Evolutionary conservation across 495 filamentous ascomycete genomes (phyloP).

Genomic region (Penicillium crystallinum): DNA sequence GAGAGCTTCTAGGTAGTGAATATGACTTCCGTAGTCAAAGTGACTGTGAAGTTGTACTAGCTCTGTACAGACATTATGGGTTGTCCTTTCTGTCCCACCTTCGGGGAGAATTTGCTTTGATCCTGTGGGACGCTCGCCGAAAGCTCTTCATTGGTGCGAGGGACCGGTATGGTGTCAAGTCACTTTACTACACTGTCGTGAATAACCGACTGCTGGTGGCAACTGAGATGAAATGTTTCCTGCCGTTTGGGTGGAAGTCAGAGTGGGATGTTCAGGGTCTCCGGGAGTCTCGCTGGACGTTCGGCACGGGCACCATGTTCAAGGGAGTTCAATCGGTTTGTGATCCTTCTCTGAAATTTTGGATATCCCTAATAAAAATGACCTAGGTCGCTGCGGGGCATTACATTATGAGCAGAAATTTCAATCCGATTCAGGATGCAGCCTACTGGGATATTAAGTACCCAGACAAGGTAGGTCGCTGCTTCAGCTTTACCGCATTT

Average conservation of each 20-base stretch:
- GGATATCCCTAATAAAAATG: no score
- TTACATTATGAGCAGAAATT: no score
- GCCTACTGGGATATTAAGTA: slow-evolving; percentile 47
- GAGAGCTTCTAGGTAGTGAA: slow-evolving; percentile 22
- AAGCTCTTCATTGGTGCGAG: slow-evolving; percentile 2
- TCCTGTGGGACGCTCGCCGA: slow-evolving; percentile 40
- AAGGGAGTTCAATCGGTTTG: slow-evolving; percentile 25
- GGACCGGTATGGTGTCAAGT: slow-evolving; percentile 42
- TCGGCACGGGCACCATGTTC: slow-evolving; percentile 40
- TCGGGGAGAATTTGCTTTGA: slow-evolving; percentile 47
- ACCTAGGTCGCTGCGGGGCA: no score
- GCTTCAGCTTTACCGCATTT: no score
- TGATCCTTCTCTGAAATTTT: no score
- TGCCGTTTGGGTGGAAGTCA: slow-evolving; percentile 40
- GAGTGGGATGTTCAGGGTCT: slow-evolving; percentile 46
- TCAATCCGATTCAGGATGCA: no score
- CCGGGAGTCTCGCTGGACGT: slow-evolving; percentile 30
- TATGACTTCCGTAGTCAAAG: slow-evolving; percentile 39
- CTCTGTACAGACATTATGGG: slow-evolving; percentile 46
- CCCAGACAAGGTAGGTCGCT: slow-evolving; percentile 37
- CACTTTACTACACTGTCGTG: slow-evolving; percentile 39
- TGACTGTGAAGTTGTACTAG: slow-evolving; percentile 48
- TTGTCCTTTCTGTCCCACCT: slow-evolving; percentile 39
- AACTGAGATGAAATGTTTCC: slow-evolving; percentile 44
- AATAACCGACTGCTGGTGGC: slow-evolving; percentile 33